Base-by-base conservation (phyloP, 164 flowering plant genomes). In the Cinnamomum chago region DNA sequence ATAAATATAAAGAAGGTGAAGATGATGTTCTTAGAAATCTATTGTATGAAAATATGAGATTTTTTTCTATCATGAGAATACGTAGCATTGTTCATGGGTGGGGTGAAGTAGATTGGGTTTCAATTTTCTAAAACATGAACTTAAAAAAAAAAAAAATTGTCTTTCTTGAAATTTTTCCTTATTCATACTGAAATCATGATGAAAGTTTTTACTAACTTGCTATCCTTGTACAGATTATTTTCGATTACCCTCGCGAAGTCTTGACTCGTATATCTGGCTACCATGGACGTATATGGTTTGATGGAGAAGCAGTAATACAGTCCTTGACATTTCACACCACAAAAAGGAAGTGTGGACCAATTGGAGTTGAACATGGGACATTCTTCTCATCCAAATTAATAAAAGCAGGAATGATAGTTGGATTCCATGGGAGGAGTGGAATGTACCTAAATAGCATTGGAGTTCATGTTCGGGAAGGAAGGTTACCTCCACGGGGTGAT, bases 401-500 rank as follows among this genome's bases (percentile, higher is more conserved):
- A 30, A 30, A 30, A 30, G 33, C 77, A 27, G 94, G 95, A 27
- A 85, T 64, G 77, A 78, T 94, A 24, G 91, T 92, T 30, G 97
- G 98, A 58, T 85, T 94, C 73, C 90, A 88, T 79, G 98, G 98
- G 14, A 85, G 85, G 74, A 86, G 76, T 7, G 98, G 97, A 17
- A 67, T 86, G 73, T 88, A 88, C 72, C 27, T 94, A 40, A 91
- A 90, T 81, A 84, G 90, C 62, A 82, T 92, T 23, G 98, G 97
- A 52, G 92, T 94, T 50, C 86, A 90, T 84, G 85, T 85, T 5
- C 35, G 78, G 0, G 33, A 3, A 30, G 33, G 5, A 30, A 86
- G 58, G 72, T 93, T 94, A 1, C 73, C 90, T 1, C 98, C 95
- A 10, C 91, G 96, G 95, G 96, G 96, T 23, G 98, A 96, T 1